A percentile compares a stretch with the other conserved stretches of the same genome.
phyloP scores from a whole-genome alignment of 495 filamentous ascomycete genomes.

The Penicillium cinerascens region DNA sequence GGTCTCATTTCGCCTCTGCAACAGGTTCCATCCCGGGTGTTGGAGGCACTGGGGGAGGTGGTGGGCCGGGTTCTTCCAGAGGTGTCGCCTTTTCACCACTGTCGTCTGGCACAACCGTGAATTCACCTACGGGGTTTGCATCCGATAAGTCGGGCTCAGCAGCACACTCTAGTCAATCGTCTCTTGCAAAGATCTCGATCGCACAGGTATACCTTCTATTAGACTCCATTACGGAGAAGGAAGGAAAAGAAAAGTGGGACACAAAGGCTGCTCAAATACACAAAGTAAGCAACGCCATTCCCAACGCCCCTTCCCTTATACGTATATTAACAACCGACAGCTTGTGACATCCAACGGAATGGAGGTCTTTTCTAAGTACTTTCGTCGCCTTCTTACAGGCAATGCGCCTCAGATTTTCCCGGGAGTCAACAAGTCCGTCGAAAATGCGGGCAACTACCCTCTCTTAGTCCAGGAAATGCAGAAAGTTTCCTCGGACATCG shows the following conservation, averaged over 20 bases:
- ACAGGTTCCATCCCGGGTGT: constrained; percentile 54
- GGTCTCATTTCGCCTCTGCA: constrained; percentile 56
- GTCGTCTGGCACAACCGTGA: constrained; percentile 57
- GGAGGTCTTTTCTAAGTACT: constrained; percentile 92
- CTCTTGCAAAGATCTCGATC: constrained; percentile 77
- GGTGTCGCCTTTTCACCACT: constrained; percentile 61
- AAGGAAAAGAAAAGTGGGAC: constrained; percentile 89
- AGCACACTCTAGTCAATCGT: constrained; percentile 48
- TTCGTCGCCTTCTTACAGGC: constrained; percentile 77
- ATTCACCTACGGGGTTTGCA: constrained; percentile 56
- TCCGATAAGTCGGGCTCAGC: constrained; percentile 49
- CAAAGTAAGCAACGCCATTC: constrained; percentile 60
- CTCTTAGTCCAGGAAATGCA: constrained; percentile 80
- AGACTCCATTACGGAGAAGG: constrained; percentile 89
- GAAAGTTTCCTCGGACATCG: constrained; percentile 73
- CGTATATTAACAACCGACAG: constrained; percentile 42
- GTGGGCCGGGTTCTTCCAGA: constrained; percentile 51
- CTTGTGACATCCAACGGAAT: constrained; percentile 93
- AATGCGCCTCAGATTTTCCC: constrained; percentile 88
- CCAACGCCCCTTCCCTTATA: background rate
- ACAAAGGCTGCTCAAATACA: constrained; percentile 83
- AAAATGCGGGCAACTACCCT: constrained; percentile 74
- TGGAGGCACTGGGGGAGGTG: constrained; percentile 60
- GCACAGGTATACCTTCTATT: constrained; percentile 93
- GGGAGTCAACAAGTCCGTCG: constrained; percentile 61